Percentiles rank a stretch among this genome's conserved stretches.
Evolutionary conservation across 768 basidiomycete species (phyloP).

Genomic region (Tulasnella sp.): DNA sequence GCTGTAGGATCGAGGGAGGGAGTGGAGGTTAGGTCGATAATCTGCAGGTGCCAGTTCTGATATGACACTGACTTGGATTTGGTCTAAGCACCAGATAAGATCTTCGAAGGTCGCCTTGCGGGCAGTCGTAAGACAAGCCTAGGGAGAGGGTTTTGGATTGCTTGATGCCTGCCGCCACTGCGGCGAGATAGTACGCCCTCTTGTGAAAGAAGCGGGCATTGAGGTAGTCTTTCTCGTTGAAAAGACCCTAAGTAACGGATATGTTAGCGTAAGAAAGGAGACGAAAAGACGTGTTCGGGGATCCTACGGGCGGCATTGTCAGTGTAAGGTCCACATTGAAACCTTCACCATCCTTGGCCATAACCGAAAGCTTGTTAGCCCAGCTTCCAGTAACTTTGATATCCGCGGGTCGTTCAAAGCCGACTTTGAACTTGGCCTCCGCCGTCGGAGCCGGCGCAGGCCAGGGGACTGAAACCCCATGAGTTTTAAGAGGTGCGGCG

Average conservation of each 20-base stretch:
- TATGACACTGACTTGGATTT: constrained; percentile 39
- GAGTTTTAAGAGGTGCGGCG: constrained; percentile 29
- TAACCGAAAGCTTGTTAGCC: constrained; percentile 68
- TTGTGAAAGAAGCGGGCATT: constrained; percentile 89
- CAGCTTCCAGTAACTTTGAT: constrained; percentile 79
- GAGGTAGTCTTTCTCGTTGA: constrained; percentile 92
- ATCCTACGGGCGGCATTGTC: constrained; percentile 75
- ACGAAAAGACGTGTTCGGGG: neutral
- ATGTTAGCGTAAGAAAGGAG: neutral
- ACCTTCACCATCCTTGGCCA: constrained; percentile 52
- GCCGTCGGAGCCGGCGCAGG: constrained; percentile 60
- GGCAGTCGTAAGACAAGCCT: constrained; percentile 53
- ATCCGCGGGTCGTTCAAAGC: constrained; percentile 68
- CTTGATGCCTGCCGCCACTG: constrained; percentile 55
- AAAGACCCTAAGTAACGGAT: constrained; percentile 45
- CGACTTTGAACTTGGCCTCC: constrained; percentile 83
- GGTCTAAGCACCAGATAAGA: constrained; percentile 58
- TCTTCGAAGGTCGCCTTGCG: constrained; percentile 52
- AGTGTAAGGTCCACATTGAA: constrained; percentile 75
- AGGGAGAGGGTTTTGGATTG: constrained; percentile 42
- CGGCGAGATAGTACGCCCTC: constrained; percentile 79
- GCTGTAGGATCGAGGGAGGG: neutral
- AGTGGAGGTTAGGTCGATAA: neutral
- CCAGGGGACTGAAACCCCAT: constrained; percentile 53
- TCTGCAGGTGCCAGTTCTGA: neutral